Percentiles rank a stretch among this genome's conserved stretches.
These are phyloP conservation scores for Aspergillus fumigatus DNA, from an alignment of 2,329 filamentous ascomycete genomes.

Conservation along the genomic window DNA sequence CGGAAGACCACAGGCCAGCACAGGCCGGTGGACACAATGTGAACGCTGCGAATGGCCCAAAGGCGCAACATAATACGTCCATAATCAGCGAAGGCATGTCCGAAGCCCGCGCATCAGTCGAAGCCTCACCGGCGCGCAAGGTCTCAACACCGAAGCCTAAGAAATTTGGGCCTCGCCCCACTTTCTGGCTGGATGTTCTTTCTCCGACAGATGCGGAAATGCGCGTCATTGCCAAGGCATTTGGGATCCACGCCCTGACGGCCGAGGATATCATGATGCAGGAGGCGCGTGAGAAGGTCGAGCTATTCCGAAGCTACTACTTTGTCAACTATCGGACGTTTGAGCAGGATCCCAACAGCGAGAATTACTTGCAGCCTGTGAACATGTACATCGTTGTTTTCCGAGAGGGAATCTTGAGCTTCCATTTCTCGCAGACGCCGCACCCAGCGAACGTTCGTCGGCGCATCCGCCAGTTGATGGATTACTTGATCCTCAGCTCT, in stretches of 20 bases:
- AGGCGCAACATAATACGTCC: constrained; percentile 28
- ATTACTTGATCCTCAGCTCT: constrained; percentile 86
- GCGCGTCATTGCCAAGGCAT: constrained; percentile 86
- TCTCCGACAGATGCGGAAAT: constrained; percentile 91
- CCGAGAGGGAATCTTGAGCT: constrained; percentile 88
- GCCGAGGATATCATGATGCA: constrained; percentile 97
- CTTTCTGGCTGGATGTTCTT: constrained; percentile 94
- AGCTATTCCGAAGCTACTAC: constrained; percentile 95
- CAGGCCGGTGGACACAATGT: constrained; percentile 6
- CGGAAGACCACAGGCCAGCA: background rate
- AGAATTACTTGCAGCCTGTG: constrained; percentile 88
- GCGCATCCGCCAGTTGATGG: constrained; percentile 85
- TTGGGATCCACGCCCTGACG: constrained; percentile 92
- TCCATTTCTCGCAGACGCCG: constrained; percentile 94
- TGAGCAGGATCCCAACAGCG: constrained; percentile 85
- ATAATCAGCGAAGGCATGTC: constrained; percentile 31
- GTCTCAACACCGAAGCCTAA: constrained; percentile 32
- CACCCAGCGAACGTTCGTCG: constrained; percentile 94
- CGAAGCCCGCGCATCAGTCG: constrained; percentile 24
- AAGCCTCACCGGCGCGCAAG: constrained; percentile 20
- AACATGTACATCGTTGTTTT: constrained; percentile 99
- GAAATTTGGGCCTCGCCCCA: constrained; percentile 74
- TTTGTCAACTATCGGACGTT: constrained; percentile 98
- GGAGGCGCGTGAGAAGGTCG: constrained; percentile 95
- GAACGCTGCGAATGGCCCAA: constrained; percentile 9